phyloP scores from a whole-genome alignment of 2,329 filamentous ascomycete species.

The Boeremia lycopersici region DNA sequence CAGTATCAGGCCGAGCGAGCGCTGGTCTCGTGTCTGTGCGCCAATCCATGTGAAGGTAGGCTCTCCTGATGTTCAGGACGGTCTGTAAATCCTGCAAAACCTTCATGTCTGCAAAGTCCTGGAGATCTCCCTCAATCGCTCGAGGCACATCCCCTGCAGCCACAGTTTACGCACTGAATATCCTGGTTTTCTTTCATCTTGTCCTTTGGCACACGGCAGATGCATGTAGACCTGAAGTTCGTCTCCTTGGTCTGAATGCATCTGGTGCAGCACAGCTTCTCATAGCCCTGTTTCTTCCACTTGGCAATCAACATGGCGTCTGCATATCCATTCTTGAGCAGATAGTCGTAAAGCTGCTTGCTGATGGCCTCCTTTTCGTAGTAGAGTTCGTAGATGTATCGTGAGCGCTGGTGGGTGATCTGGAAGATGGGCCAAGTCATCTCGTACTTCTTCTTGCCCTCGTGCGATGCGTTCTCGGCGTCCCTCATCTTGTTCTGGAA shows the following conservation, averaged over 20 bases:
- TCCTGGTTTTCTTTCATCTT: conserved; percentile 89
- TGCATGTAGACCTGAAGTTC: conserved; percentile 97
- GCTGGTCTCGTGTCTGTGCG: not conserved
- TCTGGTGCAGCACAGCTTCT: conserved; percentile 94
- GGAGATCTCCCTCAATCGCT: conserved; percentile 65
- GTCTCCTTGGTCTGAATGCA: conserved; percentile 99
- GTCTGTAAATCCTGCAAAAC: not conserved
- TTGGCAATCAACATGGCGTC: conserved; percentile 96
- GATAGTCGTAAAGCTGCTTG: conserved; percentile 90
- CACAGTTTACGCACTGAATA: conserved; percentile 93
- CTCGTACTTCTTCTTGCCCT: conserved; percentile 85
- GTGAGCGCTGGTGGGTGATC: conserved; percentile 88
- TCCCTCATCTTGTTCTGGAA: conserved; percentile 94
- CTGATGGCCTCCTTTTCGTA: conserved; percentile 97
- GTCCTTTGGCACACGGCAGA: conserved; percentile 90
- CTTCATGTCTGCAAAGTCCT: not conserved
- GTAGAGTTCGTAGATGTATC: conserved; percentile 97
- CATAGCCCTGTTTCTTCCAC: conserved; percentile 99
- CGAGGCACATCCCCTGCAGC: conserved; percentile 88
- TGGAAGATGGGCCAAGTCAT: conserved; percentile 97
- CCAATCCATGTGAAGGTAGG: no score
- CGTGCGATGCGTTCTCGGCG: conserved; percentile 83
- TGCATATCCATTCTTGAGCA: conserved; percentile 95
- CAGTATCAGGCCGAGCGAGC: not conserved
- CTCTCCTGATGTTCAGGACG: not conserved